Percentiles rank a stretch among this genome's conserved stretches.
Evolutionary conservation across 164 flowering plant genomes (phyloP).

Genomic region (Magnolia changhungtana): DNA sequence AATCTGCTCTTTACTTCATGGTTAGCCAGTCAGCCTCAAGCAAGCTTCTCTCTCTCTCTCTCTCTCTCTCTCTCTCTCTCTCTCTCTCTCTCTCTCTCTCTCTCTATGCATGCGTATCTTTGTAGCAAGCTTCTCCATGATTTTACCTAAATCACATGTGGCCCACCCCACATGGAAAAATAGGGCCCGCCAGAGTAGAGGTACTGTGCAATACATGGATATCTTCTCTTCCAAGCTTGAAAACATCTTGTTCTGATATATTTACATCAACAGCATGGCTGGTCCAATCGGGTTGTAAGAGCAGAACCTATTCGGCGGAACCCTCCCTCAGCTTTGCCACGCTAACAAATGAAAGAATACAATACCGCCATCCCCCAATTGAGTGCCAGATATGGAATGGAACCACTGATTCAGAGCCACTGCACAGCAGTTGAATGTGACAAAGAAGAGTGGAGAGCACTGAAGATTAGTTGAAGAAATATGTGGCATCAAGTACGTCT

Average conservation of each 20-base stretch:
- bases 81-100: no score
- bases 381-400: not conserved
- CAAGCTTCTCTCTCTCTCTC: not conserved
- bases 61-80: no score
- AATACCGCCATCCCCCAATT: slow-evolving; percentile 4
- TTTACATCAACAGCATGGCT: slow-evolving; percentile 1
- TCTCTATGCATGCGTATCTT: no score
- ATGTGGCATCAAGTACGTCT: slow-evolving; percentile 52
- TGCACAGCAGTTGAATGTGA: not conserved
- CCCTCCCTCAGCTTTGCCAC: not conserved
- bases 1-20: not conserved
- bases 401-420: not conserved
- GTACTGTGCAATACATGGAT: not conserved
- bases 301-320: not conserved
- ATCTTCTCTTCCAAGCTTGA: not conserved
- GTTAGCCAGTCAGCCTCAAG: not conserved
- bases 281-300: no score
- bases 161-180: not conserved
- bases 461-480: slow-evolving; percentile 35
- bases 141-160: not conserved
- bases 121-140: no score
- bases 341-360: slow-evolving; percentile 10
- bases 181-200: not conserved
- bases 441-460: not conserved
- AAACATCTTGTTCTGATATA: not conserved